Evolutionary conservation across 257 asterid genomes (phyloP).

Genomic region (Plantago elongata): DNA sequence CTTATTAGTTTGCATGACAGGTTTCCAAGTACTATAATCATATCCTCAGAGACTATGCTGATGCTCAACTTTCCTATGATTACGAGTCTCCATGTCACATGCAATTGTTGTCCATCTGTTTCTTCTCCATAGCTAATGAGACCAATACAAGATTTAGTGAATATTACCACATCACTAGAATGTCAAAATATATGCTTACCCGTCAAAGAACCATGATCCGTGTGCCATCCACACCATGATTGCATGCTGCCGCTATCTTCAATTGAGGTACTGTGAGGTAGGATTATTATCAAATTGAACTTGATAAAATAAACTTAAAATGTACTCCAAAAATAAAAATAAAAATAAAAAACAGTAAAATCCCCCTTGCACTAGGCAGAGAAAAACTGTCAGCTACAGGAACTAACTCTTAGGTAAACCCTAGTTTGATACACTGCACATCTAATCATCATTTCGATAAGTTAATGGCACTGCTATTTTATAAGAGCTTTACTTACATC

Average conservation of each 20-base stretch:
- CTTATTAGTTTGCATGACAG: too few species aligned
- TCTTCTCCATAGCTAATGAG: neutral
- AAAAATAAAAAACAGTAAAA: neutral
- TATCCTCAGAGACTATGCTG: too few species aligned
- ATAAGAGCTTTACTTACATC: neutral
- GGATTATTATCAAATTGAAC: slow-evolving; percentile 11
- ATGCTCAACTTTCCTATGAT: slow-evolving; percentile 2
- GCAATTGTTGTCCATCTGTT: slow-evolving; percentile 1
- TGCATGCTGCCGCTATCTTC: slow-evolving; percentile 50
- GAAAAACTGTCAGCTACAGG: neutral
- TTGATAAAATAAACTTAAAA: slow-evolving; percentile 2
- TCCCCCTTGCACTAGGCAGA: neutral
- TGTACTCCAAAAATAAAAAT: neutral
- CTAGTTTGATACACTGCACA: neutral
- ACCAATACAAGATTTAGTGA: neutral
- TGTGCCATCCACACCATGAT: slow-evolving; percentile 99
- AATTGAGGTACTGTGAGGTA: slow-evolving; percentile 32
- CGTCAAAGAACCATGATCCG: slow-evolving; percentile 92
- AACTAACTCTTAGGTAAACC: neutral
- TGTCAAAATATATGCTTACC: slow-evolving; percentile 33
- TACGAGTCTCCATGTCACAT: slow-evolving; percentile 6
- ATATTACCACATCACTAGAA: neutral
- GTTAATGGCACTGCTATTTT: too few species aligned
- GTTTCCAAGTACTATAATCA: slow-evolving; percentile 4
- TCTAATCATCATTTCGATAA: too few species aligned